Base-by-base conservation (phyloP, 805 yeast species). In the Kuraishia piskuri region DNA sequence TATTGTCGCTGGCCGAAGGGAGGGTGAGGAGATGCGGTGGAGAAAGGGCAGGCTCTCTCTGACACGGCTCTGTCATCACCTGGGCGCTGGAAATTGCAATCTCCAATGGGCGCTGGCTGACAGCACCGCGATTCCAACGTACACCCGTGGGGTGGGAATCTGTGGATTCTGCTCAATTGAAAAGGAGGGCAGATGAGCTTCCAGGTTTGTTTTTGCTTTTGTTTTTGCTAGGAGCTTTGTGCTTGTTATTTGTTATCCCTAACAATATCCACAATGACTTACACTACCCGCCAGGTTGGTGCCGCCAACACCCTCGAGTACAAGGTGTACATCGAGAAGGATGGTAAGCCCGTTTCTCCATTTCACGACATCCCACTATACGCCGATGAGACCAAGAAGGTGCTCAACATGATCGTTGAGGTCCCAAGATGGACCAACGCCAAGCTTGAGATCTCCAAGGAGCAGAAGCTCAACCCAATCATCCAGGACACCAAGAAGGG, bases 361-460 rank as follows among this genome's bases (percentile, higher is more conserved):
- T 90, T 92, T 89, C 99, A 94, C 68, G 95, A 87, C 68, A 83
- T 88, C 59, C 94, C 95, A 58, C 80, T 94, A 70, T 91, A 85
- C 66, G 97, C 98, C 64, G 94, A 92, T 74, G 88, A 90, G 70
- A 91, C 88, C 68, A 87, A 88, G 77, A 84, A 91, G 65, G 80
- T 91, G 63, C 77, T 87, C 61, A 88, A 87, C 80, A 65, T 68
- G 68, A 59, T 94, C 63, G 97, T 94, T 58, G 99, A 94, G 75
- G 90, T 94, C 61, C 99, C 99, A 68, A 87, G 98, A 73, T 92
- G 97, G 97, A 81, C 96, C 67, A 94, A 94, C 70, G 98, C 97
- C 60, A 94, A 94, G 78, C 79, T 91, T 71, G 99, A 94, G 74
- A 90, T 91, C 72, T 82, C 87, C 70, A 91, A 90, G 76, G 96